Evolutionary conservation across 306 rosid genomes (phyloP), one percentile per base, ranked within the genome.

Genomic region (Glycine soja): DNA sequence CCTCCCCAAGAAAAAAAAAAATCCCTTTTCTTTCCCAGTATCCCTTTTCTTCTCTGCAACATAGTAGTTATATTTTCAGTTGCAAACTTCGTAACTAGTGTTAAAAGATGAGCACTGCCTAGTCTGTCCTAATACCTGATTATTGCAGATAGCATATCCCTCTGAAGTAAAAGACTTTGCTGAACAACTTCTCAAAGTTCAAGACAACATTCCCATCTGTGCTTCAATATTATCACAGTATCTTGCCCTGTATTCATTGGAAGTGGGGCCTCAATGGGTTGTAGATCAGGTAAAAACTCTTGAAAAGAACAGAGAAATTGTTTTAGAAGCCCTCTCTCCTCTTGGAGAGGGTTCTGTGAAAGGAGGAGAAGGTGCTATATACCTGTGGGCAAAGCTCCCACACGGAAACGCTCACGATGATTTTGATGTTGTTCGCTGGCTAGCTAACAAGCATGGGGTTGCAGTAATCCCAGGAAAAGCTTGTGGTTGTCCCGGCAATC

Each of bases 141-240:
- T 67, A 24, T 65, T 66, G 76, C 97, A 95, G 99, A 95, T 95
- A 83, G 99, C 99, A 47, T 95, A 95, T 80, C 99, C 99, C 42
- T 76, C 98, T 40, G 99, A 90, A 76, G 98, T 88, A 70, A 86
- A 88, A 87, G 97, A 88, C 2, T 81, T 95, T 62, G 87, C 85
- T 14, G 81, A 82, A 3, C 97, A 95, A 80, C 99, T 95, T 67
- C 96, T 95, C 68, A 95, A 95, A 88, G 98, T 89, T 53, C 99
- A 96, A 74, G 99, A 96, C 91, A 96, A 96, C 91, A 96, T 96
- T 85, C 99, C 99, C 63, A 96, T 96, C 48, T 93, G 99, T 72
- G 99, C 99, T 72, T 75, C 97, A 5, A 93, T 93, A 89, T 70
- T 96, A 72, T 93, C 99, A 0, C 99, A 96, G 61, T 66, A 88